These are phyloP conservation scores for Suillus occidentalis DNA, from an alignment of 768 basidiomycete genomes.

Conservation along the genomic window DNA sequence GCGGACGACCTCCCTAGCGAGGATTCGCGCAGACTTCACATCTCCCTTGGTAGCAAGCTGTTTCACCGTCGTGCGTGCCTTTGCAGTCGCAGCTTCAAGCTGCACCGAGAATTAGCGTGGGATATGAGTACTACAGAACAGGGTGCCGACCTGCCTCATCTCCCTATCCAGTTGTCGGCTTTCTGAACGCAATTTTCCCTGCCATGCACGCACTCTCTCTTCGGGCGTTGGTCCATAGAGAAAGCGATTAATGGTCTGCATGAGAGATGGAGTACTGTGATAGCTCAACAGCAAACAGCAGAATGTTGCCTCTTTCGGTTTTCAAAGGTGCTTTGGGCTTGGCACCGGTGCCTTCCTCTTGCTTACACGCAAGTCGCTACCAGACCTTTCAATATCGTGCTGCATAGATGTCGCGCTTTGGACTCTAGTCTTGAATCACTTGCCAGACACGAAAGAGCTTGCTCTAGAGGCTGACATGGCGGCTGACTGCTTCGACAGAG, in stretches of 20 bases:
- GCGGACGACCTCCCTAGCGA: slow-evolving; percentile 92
- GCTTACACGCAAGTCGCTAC: neutral
- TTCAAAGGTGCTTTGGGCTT: neutral
- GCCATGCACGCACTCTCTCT: slow-evolving; percentile 92
- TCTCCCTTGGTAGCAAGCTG: slow-evolving; percentile 90
- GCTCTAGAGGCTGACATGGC: slow-evolving; percentile 11
- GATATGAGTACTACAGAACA: slow-evolving; percentile 13
- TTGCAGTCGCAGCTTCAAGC: slow-evolving; percentile 81
- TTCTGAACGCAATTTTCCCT: slow-evolving; percentile 80
- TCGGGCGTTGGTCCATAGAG: slow-evolving; percentile 96
- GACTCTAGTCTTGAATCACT: neutral
- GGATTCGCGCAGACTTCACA: slow-evolving; percentile 86
- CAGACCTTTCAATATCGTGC: neutral
- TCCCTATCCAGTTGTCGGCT: slow-evolving; percentile 86
- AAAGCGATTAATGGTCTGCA: slow-evolving; percentile 91
- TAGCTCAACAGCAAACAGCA: neutral
- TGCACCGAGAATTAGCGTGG: slow-evolving; percentile 32
- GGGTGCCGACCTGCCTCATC: slow-evolving; percentile 82
- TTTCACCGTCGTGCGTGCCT: slow-evolving; percentile 79
- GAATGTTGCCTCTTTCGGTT: slow-evolving; percentile 6
- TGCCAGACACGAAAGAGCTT: slow-evolving; percentile 1
- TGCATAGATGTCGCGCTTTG: neutral
- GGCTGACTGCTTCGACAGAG: neutral
- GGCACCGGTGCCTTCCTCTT: neutral
- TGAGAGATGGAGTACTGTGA: slow-evolving; percentile 28